phyloP scores from a whole-genome alignment of 2,329 filamentous ascomycete genomes.

The Ascomycota sp. region DNA sequence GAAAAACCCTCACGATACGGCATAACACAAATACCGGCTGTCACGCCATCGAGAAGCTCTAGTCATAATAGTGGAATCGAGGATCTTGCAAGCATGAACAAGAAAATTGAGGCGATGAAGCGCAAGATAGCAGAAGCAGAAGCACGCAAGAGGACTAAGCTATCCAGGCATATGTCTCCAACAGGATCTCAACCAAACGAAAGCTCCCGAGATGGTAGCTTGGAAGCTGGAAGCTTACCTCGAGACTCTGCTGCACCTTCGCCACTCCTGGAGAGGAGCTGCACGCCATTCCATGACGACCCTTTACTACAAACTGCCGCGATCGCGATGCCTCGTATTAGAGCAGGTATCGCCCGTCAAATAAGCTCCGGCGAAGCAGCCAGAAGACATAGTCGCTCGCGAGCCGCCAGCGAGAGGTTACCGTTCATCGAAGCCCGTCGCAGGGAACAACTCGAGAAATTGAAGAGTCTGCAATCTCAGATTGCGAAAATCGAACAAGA shows the following conservation, averaged over 20 bases:
- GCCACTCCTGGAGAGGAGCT: background rate
- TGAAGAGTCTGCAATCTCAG: constrained; percentile 24
- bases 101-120: constrained; percentile 38
- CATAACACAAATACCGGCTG: constrained; percentile 17
- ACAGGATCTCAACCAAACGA: constrained; percentile 7
- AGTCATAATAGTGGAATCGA: constrained; percentile 14
- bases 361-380: background rate
- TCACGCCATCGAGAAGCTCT: constrained; percentile 16
- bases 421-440: constrained; percentile 15
- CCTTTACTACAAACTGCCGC: background rate
- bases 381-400: constrained; percentile 9
- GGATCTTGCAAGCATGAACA: constrained; percentile 28
- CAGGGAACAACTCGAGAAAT: constrained; percentile 19
- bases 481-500: constrained; percentile 26
- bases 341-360: background rate
- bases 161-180: constrained; percentile 11
- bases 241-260: background rate
- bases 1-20: constrained; percentile 17
- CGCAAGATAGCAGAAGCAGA: constrained; percentile 34
- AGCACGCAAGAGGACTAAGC: constrained; percentile 26
- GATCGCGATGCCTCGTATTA: background rate
- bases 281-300: background rate
- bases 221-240: constrained; percentile 3
- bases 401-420: constrained; percentile 15
- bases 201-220: constrained; percentile 8